These are phyloP conservation scores for Pythium plurisporium DNA, from an alignment of 352 stramenopile genomes.

Conservation along the genomic window DNA sequence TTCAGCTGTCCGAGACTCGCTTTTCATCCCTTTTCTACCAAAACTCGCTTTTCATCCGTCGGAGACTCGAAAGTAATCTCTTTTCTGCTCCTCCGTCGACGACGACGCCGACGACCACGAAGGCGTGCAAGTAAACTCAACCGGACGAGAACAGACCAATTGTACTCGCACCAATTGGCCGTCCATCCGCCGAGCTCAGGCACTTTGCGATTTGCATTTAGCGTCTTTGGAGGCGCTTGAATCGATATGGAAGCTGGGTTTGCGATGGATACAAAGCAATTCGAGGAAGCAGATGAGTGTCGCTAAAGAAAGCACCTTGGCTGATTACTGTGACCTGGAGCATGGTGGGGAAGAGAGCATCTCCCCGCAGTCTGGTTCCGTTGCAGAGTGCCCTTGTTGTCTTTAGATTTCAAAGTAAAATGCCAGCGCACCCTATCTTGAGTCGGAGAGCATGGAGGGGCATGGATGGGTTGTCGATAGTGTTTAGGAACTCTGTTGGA, in stretches of 20 bases:
- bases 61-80: background rate
- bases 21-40: background rate
- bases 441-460: conserved; percentile 19
- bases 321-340: conserved; percentile 13
- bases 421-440: conserved; percentile 16
- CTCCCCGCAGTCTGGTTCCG: conserved; percentile 13
- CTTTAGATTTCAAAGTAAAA: conserved; percentile 20
- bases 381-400: conserved; percentile 19
- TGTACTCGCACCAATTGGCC: no score
- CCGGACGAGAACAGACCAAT: no score
- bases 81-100: no score
- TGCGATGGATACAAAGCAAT: conserved; percentile 20
- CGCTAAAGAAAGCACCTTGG: conserved; percentile 9
- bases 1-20: background rate
- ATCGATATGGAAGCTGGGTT: conserved; percentile 11
- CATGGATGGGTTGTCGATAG: conserved; percentile 10
- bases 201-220: no score
- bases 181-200: no score
- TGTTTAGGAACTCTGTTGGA: conserved; percentile 17
- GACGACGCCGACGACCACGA: no score
- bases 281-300: conserved; percentile 10
- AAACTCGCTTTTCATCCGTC: background rate
- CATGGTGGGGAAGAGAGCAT: conserved; percentile 7
- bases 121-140: no score
- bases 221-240: conserved; percentile 20